Evolutionary conservation across 169 alveolate genomes (phyloP), one percentile per base, ranked within the genome.

Genomic region (Plasmodium gaboni): DNA sequence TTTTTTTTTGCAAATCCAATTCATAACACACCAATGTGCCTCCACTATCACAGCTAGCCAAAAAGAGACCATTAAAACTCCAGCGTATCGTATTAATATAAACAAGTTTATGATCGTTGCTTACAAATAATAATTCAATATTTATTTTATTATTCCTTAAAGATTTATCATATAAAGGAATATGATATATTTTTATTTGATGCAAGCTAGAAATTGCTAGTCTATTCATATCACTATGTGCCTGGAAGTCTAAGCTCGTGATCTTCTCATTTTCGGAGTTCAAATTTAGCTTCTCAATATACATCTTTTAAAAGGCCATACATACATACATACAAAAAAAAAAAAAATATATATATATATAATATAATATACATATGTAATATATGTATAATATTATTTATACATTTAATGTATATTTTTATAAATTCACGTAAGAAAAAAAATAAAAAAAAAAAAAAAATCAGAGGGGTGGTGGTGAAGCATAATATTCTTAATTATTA

Each of bases 11-110:
- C n/a, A 17, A 26, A 24, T 83, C 85, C 72, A 83, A n/a, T 55
- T 83, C 91, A 61, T 83, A 83, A 70, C 91, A 83, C 12, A 83
- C 73, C 19, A 83, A 12, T 3, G 83, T 68, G 0, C 91, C 91
- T 15, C 91, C 91, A 55, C 91, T 83, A 24, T 83, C 91, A 38
- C 91, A 83, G 42, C 85, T 83, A 44, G 85, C 91, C 65, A 83
- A 69, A 70, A 19, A 83, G 12, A 67, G 69, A n/a, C 91, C 91
- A 48, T 83, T 69, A 51, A 57, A 83, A 38, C 91, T 83, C 91
- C 91, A 83, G 15, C 91, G 15, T 1, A 83, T 83, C 50, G 91
- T 83, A 26, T 83, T 83, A 68, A 83, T 83, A 17, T 83, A 83
- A 13, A 68, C 83, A 28, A 83, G 32, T 15, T 83, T 83, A 48